These are phyloP conservation scores for Corrigiola litoralis DNA, from an alignment of 179 eudicot species.

Conservation along the genomic window DNA sequence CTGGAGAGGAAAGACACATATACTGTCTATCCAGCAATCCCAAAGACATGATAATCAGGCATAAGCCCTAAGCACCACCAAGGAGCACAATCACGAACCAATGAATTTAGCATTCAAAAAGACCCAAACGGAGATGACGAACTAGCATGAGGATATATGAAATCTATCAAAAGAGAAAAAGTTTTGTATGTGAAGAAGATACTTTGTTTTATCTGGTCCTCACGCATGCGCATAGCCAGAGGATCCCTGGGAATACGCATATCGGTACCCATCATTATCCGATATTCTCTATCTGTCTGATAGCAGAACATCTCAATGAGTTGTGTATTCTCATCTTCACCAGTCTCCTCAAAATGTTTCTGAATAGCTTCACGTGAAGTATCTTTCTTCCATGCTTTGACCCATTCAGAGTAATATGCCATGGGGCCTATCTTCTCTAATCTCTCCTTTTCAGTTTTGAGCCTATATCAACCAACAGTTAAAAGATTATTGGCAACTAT, in stretches of 20 bases:
- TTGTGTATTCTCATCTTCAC: conserved; percentile 95
- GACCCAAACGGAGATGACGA: background rate
- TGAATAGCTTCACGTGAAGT: conserved; percentile 92
- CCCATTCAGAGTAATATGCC: conserved; percentile 98
- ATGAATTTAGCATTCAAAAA: background rate
- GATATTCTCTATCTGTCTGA: conserved; percentile 94
- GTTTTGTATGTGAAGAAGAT: too few relatives aligned
- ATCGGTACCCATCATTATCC: conserved; percentile 97
- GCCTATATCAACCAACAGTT: conserved; percentile 40
- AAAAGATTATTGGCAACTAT: background rate
- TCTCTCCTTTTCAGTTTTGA: conserved; percentile 72
- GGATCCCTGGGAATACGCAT: conserved; percentile 82
- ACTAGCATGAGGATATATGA: conserved; percentile 5
- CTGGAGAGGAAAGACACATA: background rate
- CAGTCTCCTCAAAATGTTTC: conserved; percentile 97
- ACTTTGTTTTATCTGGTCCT: conserved; percentile 97
- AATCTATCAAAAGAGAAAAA: background rate
- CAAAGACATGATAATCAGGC: background rate
- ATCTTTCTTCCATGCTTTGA: conserved; percentile 84
- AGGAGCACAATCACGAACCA: background rate
- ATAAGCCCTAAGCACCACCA: background rate
- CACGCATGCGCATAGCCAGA: conserved; percentile 92
- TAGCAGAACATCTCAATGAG: conserved; percentile 77
- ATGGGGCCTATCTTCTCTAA: conserved; percentile 71
- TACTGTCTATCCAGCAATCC: background rate